Percentiles rank a stretch among this genome's conserved stretches.
Evolutionary conservation across 768 basidiomycete species (phyloP).

Genomic region (Clavulina sp.): DNA sequence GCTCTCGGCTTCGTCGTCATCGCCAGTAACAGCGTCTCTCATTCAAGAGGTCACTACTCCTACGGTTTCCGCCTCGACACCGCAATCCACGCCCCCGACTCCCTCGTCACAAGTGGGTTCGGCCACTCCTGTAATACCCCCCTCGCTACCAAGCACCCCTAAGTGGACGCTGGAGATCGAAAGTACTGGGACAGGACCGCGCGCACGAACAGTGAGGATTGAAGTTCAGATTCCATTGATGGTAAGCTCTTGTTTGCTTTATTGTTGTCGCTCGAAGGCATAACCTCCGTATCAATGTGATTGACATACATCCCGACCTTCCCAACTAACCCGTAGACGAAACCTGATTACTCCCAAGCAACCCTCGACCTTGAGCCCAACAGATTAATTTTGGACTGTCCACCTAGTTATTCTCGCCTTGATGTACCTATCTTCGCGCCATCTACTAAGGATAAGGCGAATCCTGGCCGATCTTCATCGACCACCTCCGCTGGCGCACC

Average conservation of each 20-base stretch:
- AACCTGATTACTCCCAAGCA: constrained; percentile 29
- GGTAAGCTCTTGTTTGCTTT: constrained; percentile 25
- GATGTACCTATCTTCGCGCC: constrained; percentile 38
- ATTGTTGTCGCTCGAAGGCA: background rate
- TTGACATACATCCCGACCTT: background rate
- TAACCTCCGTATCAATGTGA: background rate
- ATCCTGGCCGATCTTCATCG: background rate
- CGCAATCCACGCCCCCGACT: background rate
- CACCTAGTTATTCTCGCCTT: constrained; percentile 26
- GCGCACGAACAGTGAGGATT: constrained; percentile 29
- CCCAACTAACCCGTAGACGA: background rate
- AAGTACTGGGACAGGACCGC: background rate
- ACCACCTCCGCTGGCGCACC: background rate
- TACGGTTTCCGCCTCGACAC: background rate
- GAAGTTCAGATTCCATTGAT: constrained; percentile 36
- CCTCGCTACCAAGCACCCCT: background rate
- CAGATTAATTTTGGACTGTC: constrained; percentile 36
- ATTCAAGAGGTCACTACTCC: constrained; percentile 28
- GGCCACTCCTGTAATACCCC: background rate
- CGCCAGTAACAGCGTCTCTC: constrained; percentile 17
- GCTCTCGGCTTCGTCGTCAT: too few species aligned
- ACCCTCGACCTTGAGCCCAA: constrained; percentile 50
- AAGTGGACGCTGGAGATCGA: constrained; percentile 6
- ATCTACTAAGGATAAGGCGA: constrained; percentile 19
- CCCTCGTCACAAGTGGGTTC: background rate